Evolutionary conservation across 1,139 yeast species (phyloP).

Genomic region (Blastobotrys aristatus): DNA sequence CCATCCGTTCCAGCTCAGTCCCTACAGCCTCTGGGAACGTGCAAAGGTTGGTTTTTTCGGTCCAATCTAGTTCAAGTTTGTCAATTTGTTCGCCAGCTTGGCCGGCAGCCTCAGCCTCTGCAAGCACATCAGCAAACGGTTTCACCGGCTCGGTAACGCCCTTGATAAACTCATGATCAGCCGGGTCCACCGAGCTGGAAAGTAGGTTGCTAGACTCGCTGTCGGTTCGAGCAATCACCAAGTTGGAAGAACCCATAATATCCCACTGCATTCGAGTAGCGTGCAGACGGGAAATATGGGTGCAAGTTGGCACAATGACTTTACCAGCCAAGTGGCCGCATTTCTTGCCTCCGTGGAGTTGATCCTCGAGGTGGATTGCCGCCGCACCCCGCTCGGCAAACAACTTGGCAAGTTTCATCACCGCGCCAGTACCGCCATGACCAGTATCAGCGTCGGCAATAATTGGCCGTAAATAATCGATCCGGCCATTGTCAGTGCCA

Average conservation of each 20-base stretch:
- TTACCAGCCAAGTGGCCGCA: slow-evolving; percentile 64
- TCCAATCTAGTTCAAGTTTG: slow-evolving; percentile 44
- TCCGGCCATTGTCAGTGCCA: slow-evolving; percentile 30
- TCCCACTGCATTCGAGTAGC: slow-evolving; percentile 65
- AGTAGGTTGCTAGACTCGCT: slow-evolving; percentile 53
- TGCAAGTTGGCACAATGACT: slow-evolving; percentile 56
- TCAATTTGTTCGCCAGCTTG: slow-evolving; percentile 35
- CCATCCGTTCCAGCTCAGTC: slow-evolving; percentile 29
- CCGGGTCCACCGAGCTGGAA: slow-evolving; percentile 51
- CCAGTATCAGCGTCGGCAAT: slow-evolving; percentile 68
- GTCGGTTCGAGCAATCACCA: slow-evolving; percentile 58
- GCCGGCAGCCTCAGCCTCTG: slow-evolving; percentile 42
- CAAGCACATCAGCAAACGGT: slow-evolving; percentile 46
- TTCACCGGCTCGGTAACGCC: slow-evolving; percentile 43
- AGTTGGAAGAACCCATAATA: slow-evolving; percentile 54
- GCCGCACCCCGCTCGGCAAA: slow-evolving; percentile 66
- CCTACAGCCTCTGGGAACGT: slow-evolving; percentile 50
- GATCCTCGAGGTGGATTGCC: slow-evolving; percentile 60
- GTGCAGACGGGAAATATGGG: slow-evolving; percentile 50
- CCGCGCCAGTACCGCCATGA: slow-evolving; percentile 61
- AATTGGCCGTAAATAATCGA: slow-evolving; percentile 55
- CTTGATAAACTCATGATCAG: slow-evolving; percentile 50
- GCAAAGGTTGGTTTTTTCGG: slow-evolving; percentile 37
- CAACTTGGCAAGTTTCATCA: slow-evolving; percentile 57
- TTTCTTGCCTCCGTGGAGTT: slow-evolving; percentile 59